phyloP scores from a whole-genome alignment of 2,329 filamentous ascomycete species.

The Exophiala alcalophila region DNA sequence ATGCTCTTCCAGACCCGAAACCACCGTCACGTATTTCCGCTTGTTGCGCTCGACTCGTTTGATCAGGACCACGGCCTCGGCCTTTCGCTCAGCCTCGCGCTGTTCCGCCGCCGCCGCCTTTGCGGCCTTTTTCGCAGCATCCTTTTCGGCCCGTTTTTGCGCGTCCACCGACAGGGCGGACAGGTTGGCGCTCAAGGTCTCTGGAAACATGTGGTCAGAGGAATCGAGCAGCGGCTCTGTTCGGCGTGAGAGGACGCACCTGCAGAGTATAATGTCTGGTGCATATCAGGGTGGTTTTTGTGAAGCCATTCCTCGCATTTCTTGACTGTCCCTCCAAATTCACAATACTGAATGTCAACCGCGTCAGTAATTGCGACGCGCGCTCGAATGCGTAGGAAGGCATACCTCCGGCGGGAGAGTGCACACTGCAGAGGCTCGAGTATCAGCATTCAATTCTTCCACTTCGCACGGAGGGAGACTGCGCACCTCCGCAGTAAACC shows the following conservation, averaged over 20 bases:
- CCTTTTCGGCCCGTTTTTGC: constrained; percentile 91
- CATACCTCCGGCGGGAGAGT: constrained; percentile 65
- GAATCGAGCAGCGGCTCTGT: too few species aligned
- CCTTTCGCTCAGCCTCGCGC: constrained; percentile 77
- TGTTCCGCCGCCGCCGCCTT: constrained; percentile 86
- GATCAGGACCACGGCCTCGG: constrained; percentile 78
- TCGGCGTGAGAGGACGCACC: constrained; percentile 57
- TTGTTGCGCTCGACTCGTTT: constrained; percentile 98
- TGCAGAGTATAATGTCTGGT: constrained; percentile 78
- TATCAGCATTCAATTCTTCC: constrained; percentile 20
- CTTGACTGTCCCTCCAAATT: constrained; percentile 93
- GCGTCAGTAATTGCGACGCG: constrained; percentile 2
- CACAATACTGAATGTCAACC: constrained; percentile 72
- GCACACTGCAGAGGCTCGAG: constrained; percentile 51
- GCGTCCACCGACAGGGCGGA: constrained; percentile 84
- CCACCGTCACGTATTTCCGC: constrained; percentile 90
- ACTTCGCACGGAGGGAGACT: constrained; percentile 4
- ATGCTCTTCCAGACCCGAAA: constrained; percentile 87
- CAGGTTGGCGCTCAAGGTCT: constrained; percentile 79
- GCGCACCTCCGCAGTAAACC: constrained; percentile 61
- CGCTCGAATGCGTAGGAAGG: constrained; percentile 29
- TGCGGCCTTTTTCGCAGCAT: constrained; percentile 93
- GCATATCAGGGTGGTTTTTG: constrained; percentile 69
- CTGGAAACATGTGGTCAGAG: constrained; percentile 41
- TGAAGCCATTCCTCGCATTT: constrained; percentile 97